Evolutionary conservation across 139 green algal species (phyloP).

Genomic region (Tetradesmus obliquus): DNA sequence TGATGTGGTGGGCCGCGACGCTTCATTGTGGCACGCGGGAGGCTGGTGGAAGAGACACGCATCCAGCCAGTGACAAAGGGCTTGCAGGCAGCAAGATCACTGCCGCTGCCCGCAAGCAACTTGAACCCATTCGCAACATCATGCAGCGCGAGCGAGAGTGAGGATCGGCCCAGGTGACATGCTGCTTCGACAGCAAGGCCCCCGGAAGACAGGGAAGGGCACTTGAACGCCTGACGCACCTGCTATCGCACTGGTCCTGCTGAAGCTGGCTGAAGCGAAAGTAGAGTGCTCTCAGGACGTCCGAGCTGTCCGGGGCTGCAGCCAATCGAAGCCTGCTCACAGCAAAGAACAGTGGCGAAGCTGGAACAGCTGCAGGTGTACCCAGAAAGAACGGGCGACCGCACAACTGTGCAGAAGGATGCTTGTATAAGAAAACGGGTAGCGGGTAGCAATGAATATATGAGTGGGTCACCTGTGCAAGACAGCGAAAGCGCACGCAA

Average conservation of each 20-base stretch:
- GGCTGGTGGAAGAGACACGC: neutral
- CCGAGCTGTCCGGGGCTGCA: neutral
- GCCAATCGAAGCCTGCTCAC: neutral
- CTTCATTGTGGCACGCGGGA: neutral
- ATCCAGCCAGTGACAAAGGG: neutral
- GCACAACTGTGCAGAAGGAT: neutral
- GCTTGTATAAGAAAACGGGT: neutral
- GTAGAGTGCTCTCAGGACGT: neutral
- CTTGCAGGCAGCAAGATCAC: neutral
- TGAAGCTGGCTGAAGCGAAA: neutral
- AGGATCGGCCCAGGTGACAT: neutral
- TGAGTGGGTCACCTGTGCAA: neutral
- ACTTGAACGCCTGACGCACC: neutral
- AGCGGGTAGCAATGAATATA: neutral
- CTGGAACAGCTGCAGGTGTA: neutral
- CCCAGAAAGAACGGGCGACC: too few species aligned
- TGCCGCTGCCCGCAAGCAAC: too few species aligned
- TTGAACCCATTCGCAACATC: neutral
- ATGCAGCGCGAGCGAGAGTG: too few species aligned
- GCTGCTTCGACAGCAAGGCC: neutral
- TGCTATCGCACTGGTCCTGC: neutral
- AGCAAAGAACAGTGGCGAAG: neutral
- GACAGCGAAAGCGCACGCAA: slow-evolving; percentile 2
- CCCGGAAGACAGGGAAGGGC: neutral
- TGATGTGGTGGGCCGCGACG: neutral